Evolutionary conservation across 805 yeast genomes (phyloP).

Genomic region (Ogataea kodamae): DNA sequence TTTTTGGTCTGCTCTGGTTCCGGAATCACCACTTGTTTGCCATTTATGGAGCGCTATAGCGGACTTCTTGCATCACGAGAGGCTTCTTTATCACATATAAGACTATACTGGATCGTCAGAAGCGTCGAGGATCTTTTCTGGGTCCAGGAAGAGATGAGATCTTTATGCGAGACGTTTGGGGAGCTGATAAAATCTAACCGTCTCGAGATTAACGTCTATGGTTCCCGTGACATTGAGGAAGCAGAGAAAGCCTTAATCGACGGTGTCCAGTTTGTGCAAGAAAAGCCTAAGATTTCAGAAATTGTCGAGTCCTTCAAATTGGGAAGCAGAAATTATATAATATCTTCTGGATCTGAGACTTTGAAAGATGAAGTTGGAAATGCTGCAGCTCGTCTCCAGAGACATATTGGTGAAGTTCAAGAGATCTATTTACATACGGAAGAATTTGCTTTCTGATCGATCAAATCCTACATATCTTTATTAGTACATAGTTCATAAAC

Average conservation of each 20-base stretch:
- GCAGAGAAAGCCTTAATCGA: not conserved
- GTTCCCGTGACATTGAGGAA: slow-evolving; percentile 4
- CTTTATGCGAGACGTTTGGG: slow-evolving; percentile 30
- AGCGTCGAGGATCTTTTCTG: slow-evolving; percentile 35
- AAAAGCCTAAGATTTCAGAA: slow-evolving; percentile 16
- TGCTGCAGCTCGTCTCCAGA: slow-evolving; percentile 41
- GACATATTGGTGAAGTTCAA: slow-evolving; percentile 32
- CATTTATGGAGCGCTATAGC: slow-evolving; percentile 35
- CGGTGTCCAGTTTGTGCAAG: slow-evolving; percentile 3
- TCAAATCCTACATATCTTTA: no score
- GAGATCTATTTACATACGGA: slow-evolving; percentile 53
- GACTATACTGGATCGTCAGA: slow-evolving; percentile 45
- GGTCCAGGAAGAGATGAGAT: slow-evolving; percentile 38
- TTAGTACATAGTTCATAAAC: no score
- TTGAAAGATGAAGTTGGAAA: slow-evolving; percentile 39
- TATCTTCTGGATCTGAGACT: slow-evolving; percentile 44
- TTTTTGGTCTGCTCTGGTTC: slow-evolving; percentile 45
- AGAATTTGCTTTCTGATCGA: slow-evolving; percentile 48
- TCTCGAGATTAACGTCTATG: slow-evolving; percentile 19
- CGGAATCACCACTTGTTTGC: slow-evolving; percentile 50
- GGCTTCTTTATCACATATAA: slow-evolving; percentile 28
- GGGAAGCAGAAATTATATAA: slow-evolving; percentile 37
- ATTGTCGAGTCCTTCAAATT: slow-evolving; percentile 27
- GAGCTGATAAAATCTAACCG: slow-evolving; percentile 18
- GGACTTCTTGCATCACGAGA: slow-evolving; percentile 19